Evolutionary conservation across 2,329 filamentous ascomycete species (phyloP), one percentile per base, ranked within the genome.

Genomic region (Scytalidium sp.): DNA sequence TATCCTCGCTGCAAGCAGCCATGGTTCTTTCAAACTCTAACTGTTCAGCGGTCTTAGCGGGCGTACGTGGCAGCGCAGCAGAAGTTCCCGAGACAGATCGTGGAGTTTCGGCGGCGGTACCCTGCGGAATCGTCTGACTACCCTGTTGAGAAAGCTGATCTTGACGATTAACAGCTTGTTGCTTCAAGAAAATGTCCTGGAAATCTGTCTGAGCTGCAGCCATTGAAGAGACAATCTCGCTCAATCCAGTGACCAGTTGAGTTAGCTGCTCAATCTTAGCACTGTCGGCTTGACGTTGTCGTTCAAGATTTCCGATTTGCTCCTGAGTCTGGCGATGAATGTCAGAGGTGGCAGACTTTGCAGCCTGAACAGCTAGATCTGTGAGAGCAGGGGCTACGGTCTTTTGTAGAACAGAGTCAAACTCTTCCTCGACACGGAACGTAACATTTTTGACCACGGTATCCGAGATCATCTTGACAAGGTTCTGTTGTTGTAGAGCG

Each of bases 261-360:
- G 84, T 77, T n/a, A 93, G 75, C 60, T 88, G 81, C 47, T 88
- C 82, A 50, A 92, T 86, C 76, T 91, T 91, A 56, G 75, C 72
- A 47, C 69, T 71, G 49, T 65, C 60, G 39, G 57, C 57, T 29
- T 62, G 51, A 44, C 61, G 59, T 52, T 66, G 57, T 45, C 55
- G 56, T 47, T 66, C 58, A 23, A 66, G 50, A 5, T 49, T 48
- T 21, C 51, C 52, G 29, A 65, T 58, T 27, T 65, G 65, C 41
- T 66, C 65, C 19, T 60, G 46, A 17, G 64, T 62, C 54, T 80
- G 76, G 51, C 81, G 79, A 62, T 94, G 85, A 44, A 92, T 75
- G 47, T 91, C 85, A 19, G 75, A 74, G 8, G 83, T 77, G 45
- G 89, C 75, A 56, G 84, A 85, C 59, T 90, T 82, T 10, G 86